A percentile compares a stretch with the other conserved stretches of the same genome.
phyloP scores from a whole-genome alignment of 805 yeast genomes.

The Saturnispora ahearnii region DNA sequence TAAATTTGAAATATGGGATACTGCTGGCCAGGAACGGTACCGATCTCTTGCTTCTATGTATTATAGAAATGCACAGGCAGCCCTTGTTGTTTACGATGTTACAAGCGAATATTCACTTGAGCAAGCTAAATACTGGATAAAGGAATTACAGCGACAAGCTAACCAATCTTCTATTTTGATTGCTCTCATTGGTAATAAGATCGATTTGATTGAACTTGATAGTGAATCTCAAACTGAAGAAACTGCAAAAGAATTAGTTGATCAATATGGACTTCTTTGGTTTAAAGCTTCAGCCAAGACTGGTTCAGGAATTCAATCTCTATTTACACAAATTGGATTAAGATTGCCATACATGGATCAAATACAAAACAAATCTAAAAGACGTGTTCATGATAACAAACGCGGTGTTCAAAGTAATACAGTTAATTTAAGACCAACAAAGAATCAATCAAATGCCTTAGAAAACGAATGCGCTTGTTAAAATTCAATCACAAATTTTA shows the following conservation, averaged over 20 bases:
- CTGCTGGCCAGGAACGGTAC: slow-evolving; percentile 65
- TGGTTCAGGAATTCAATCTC: slow-evolving; percentile 40
- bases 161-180: slow-evolving; percentile 56
- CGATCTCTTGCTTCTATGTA: slow-evolving; percentile 76
- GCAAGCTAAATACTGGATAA: slow-evolving; percentile 70
- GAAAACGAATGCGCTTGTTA: slow-evolving; percentile 28
- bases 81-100: slow-evolving; percentile 69
- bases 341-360: slow-evolving; percentile 31
- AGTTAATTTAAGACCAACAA: slow-evolving; percentile 22
- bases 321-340: slow-evolving; percentile 43
- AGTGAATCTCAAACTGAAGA: slow-evolving; percentile 31
- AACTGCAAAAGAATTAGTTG: slow-evolving; percentile 44
- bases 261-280: slow-evolving; percentile 41
- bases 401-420: slow-evolving; percentile 15
- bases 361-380: slow-evolving; percentile 4
- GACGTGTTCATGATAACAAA: not conserved
- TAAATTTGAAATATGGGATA: slow-evolving; percentile 75
- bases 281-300: slow-evolving; percentile 53
- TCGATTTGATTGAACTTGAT: slow-evolving; percentile 48
- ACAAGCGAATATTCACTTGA: slow-evolving; percentile 58
- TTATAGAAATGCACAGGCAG: slow-evolving; percentile 73
- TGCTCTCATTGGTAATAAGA: slow-evolving; percentile 74
- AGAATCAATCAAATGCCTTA: slow-evolving; percentile 21
- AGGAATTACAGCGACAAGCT: slow-evolving; percentile 77
- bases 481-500: too few relatives aligned